These are phyloP conservation scores for Passalora sequoiae DNA, from an alignment of 2,329 filamentous ascomycete genomes.

Conservation along the genomic window DNA sequence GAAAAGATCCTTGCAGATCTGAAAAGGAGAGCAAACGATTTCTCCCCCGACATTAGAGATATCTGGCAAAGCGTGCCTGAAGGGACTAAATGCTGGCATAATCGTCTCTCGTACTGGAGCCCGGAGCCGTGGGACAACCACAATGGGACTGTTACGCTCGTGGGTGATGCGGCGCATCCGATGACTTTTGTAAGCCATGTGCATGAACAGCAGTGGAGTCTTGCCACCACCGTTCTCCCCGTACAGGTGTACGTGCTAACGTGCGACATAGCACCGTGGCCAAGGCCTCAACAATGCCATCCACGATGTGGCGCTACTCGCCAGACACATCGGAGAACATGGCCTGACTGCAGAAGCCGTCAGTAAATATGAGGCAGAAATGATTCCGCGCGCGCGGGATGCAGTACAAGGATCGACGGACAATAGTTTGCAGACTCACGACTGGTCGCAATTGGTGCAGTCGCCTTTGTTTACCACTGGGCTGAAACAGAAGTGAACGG, in stretches of 20 bases:
- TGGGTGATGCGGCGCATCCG: slow-evolving; percentile 40
- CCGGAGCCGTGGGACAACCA: slow-evolving; percentile 24
- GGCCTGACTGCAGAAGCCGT: slow-evolving; percentile 10
- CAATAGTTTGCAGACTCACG: slow-evolving; percentile 16
- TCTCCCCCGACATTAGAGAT: slow-evolving; percentile 10
- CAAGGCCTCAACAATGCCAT: slow-evolving; percentile 45
- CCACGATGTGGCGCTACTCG: slow-evolving; percentile 33
- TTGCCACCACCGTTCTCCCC: not conserved
- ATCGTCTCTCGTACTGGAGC: slow-evolving; percentile 23
- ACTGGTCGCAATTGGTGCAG: slow-evolving; percentile 17
- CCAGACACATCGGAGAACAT: slow-evolving; percentile 12
- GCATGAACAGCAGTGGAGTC: not conserved
- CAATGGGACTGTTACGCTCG: slow-evolving; percentile 30
- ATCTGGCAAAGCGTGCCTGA: slow-evolving; percentile 17
- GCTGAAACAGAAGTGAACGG: slow-evolving; percentile 16
- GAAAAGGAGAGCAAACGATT: slow-evolving; percentile 12
- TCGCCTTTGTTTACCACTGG: slow-evolving; percentile 16
- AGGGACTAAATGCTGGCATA: slow-evolving; percentile 19
- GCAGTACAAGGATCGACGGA: slow-evolving; percentile 13
- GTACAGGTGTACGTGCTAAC: too few species aligned
- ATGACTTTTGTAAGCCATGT: slow-evolving; percentile 35
- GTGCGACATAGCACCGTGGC: slow-evolving; percentile 35
- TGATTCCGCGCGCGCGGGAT: slow-evolving; percentile 16
- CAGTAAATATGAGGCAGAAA: slow-evolving; percentile 14
- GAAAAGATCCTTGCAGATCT: slow-evolving; percentile 13